Evolutionary conservation across 2,329 filamentous ascomycete genomes (phyloP), one percentile per base, ranked within the genome.

Genomic region (Mycogone perniciosa): DNA sequence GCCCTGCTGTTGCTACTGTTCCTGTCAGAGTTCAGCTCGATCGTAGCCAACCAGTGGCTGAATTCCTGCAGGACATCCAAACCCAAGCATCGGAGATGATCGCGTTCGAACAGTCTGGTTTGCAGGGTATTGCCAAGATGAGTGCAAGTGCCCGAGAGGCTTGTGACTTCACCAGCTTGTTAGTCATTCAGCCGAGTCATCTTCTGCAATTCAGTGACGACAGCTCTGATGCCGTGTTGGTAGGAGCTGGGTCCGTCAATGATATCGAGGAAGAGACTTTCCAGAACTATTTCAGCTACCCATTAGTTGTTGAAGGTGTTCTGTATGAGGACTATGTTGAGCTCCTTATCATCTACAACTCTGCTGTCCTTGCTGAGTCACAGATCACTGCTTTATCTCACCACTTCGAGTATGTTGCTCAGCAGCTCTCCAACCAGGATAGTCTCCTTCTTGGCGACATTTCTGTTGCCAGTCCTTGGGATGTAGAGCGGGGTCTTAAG

Each of bases 281-380:
- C 31, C 10, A 46, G 8, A 49, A 52, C 42, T 56, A 56, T 39
- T 56, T 56, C 33, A 54, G 47, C 4, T 56, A 56, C 31, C 54
- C 54, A 0, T 39, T 56, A 7, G 49, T 56, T n/a, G 7, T 50
- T 2, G 30, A 55, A 11, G 44, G 35, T 4, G 27, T 44, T 27
- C 33, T 57, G 7, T 35, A 30, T 26, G 51, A 41, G 4, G 37
- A 54, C 9, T n/a, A 41, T 29, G 53, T 50, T n/a, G 50, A 53
- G 13, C 20, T 55, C 7, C 34, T 20, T 9, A 11, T 55, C 5
- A 54, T 44, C 26, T 55, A 55, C 20, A 33, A 57, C 20, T 31
- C 50, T 9, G 8, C 20, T 7, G 26, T 48, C 9, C 33, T 56
- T 9, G 9, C 41, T 31, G 43, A 50, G 29, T 4, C 27, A 11